Evolutionary conservation across 257 asterid genomes (phyloP).

Genomic region (Lycium barbarum): DNA sequence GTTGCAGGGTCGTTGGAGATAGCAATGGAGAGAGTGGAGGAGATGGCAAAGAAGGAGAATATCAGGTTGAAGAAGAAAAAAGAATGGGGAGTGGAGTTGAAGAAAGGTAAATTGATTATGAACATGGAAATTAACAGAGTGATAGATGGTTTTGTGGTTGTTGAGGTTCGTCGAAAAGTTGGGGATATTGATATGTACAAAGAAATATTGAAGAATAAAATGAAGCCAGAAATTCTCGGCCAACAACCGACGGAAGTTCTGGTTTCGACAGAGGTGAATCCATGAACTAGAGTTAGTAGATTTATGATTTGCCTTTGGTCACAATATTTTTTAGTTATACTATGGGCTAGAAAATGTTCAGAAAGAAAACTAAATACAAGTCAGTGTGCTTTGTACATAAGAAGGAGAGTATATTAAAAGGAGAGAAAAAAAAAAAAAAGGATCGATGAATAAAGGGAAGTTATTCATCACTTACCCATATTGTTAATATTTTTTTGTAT

Average conservation of each 20-base stretch:
- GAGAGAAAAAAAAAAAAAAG: too few species aligned
- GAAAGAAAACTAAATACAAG: background rate
- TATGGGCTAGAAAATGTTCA: background rate
- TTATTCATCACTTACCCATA: background rate
- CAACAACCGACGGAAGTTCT: slow-evolving; percentile 29
- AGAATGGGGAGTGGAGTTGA: slow-evolving; percentile 63
- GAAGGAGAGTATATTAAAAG: background rate
- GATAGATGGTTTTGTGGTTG: slow-evolving; percentile 59
- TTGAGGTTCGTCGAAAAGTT: slow-evolving; percentile 59
- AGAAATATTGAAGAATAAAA: slow-evolving; percentile 53
- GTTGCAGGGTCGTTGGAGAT: slow-evolving; percentile 63
- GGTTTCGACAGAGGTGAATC: background rate
- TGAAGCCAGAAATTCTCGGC: slow-evolving; percentile 55
- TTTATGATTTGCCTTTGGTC: background rate
- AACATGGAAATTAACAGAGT: slow-evolving; percentile 57
- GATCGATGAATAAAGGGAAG: background rate
- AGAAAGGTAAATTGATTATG: slow-evolving; percentile 60
- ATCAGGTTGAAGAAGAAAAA: slow-evolving; percentile 47
- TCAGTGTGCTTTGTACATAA: background rate
- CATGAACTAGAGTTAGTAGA: background rate
- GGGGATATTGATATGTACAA: slow-evolving; percentile 59
- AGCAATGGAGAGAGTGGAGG: slow-evolving; percentile 57
- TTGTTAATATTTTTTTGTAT: background rate
- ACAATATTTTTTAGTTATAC: background rate
- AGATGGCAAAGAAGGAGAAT: slow-evolving; percentile 55